Percentiles rank a stretch among this genome's conserved stretches.
phyloP scores from a whole-genome alignment of 139 green algal species.

The Volvox reticuliferus region DNA sequence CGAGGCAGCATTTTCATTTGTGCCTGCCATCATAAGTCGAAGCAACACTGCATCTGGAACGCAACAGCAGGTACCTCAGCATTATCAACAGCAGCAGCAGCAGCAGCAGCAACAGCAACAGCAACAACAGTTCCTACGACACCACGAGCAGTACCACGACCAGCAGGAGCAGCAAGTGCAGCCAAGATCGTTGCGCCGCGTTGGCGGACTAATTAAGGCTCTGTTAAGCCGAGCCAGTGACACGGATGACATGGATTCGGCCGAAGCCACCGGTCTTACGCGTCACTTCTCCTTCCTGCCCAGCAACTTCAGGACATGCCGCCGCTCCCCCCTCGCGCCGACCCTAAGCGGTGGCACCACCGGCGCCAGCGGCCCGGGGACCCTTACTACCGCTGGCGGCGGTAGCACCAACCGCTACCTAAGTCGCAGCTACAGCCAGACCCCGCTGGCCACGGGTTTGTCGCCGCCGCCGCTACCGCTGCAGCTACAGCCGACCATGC shows the following conservation, averaged over 20 bases:
- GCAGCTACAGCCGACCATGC: neutral
- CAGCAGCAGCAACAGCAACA: neutral
- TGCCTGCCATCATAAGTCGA: neutral
- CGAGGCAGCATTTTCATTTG: neutral
- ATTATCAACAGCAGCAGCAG: neutral
- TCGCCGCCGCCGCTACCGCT: neutral
- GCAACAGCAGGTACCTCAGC: neutral
- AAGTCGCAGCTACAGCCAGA: neutral
- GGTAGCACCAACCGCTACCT: neutral
- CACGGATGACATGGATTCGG: neutral
- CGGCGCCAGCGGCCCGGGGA: too few species aligned
- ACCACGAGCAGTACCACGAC: neutral
- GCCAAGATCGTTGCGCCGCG: neutral
- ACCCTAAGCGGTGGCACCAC: neutral
- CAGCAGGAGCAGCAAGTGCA: neutral
- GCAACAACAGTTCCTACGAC: neutral
- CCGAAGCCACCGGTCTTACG: neutral
- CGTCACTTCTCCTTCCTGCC: neutral
- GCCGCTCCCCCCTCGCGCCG: neutral
- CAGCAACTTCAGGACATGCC: neutral
- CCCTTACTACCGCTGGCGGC: too few species aligned
- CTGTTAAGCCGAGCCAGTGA: neutral
- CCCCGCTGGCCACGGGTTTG: neutral
- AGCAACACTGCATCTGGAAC: neutral
- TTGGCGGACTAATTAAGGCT: neutral